Conservation (phyloP, 2,329 filamentous ascomycete genomes). For the Pezicula carpinea region DNA sequence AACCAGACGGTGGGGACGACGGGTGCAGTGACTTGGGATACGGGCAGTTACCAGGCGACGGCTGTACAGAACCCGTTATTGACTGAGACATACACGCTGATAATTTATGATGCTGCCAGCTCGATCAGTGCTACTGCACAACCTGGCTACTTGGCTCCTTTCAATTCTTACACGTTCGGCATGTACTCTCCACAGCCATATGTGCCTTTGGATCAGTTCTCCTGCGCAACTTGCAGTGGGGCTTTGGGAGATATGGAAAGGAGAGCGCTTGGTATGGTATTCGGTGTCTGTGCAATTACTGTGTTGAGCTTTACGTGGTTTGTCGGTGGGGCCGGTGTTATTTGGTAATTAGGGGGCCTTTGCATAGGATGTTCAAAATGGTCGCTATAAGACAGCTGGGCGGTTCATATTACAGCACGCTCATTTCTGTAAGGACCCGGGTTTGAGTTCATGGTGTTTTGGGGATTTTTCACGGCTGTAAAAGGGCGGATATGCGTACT, state of each 20-base stretch:
- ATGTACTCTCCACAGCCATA: slow-evolving; percentile 52
- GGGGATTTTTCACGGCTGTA: not conserved
- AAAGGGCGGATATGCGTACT: too few species aligned
- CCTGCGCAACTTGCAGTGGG: slow-evolving; percentile 53
- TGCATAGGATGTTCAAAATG: not conserved
- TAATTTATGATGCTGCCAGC: slow-evolving; percentile 56
- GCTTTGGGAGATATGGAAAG: slow-evolving; percentile 43
- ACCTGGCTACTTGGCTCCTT: slow-evolving; percentile 51
- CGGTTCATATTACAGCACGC: not conserved
- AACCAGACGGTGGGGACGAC: slow-evolving; percentile 56
- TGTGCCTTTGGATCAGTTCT: slow-evolving; percentile 45
- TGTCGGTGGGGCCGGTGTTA: slow-evolving; percentile 40
- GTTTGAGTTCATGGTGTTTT: not conserved
- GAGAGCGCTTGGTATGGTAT: slow-evolving; percentile 44
- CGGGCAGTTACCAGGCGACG: slow-evolving; percentile 42
- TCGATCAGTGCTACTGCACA: slow-evolving; percentile 44
- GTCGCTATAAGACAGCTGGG: not conserved
- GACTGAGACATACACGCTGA: slow-evolving; percentile 53
- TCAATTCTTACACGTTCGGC: slow-evolving; percentile 48
- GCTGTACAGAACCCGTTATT: slow-evolving; percentile 39
- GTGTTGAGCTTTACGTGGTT: slow-evolving; percentile 62
- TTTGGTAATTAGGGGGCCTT: slow-evolving; percentile 21
- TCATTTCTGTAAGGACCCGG: slow-evolving; percentile 1
- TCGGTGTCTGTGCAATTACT: slow-evolving; percentile 51
- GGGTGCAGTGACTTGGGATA: slow-evolving; percentile 55